A percentile compares a stretch with the other conserved stretches of the same genome.
These are phyloP conservation scores for Microcera coccophila DNA, from an alignment of 2,329 filamentous ascomycete genomes.

Conservation along the genomic window DNA sequence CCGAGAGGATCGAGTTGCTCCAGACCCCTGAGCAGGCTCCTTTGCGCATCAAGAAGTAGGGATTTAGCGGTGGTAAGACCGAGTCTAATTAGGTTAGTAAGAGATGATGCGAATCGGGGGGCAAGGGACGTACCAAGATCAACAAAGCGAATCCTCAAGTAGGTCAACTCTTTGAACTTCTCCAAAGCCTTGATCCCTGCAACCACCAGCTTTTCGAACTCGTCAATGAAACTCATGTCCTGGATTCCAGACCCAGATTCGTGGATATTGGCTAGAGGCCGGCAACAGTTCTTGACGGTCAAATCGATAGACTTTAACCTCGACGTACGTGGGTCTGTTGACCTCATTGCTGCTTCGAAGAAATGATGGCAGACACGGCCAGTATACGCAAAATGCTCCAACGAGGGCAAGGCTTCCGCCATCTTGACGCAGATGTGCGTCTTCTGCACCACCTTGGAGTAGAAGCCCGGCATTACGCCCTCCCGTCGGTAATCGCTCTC, in stretches of 20 bases:
- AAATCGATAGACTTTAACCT: constrained; percentile 64
- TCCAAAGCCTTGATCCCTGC: constrained; percentile 59
- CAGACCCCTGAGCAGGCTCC: constrained; percentile 65
- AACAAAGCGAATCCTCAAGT: constrained; percentile 69
- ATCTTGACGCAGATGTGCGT: constrained; percentile 64
- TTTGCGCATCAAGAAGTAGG: constrained; percentile 63
- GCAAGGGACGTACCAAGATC: constrained; percentile 54
- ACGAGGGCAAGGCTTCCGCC: constrained; percentile 54
- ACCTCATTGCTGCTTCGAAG: constrained; percentile 56
- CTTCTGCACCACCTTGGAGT: constrained; percentile 54
- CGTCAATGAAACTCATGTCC: constrained; percentile 66
- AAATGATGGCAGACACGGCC: constrained; percentile 68
- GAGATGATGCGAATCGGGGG: background rate
- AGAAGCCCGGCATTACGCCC: constrained; percentile 56
- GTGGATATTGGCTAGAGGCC: constrained; percentile 49
- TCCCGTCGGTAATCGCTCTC: constrained; percentile 70
- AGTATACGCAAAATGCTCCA: constrained; percentile 69
- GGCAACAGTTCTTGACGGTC: constrained; percentile 71
- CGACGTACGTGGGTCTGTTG: constrained; percentile 45
- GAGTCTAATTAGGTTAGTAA: constrained; percentile 51
- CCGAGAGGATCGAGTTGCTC: constrained; percentile 63
- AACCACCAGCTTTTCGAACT: constrained; percentile 66
- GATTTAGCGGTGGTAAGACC: constrained; percentile 65
- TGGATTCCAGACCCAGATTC: constrained; percentile 67
- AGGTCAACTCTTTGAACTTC: constrained; percentile 55